Evolutionary conservation across 202 grass and related monocot species (phyloP), one percentile per base, ranked within the genome.

Genomic region (Setaria italica): DNA sequence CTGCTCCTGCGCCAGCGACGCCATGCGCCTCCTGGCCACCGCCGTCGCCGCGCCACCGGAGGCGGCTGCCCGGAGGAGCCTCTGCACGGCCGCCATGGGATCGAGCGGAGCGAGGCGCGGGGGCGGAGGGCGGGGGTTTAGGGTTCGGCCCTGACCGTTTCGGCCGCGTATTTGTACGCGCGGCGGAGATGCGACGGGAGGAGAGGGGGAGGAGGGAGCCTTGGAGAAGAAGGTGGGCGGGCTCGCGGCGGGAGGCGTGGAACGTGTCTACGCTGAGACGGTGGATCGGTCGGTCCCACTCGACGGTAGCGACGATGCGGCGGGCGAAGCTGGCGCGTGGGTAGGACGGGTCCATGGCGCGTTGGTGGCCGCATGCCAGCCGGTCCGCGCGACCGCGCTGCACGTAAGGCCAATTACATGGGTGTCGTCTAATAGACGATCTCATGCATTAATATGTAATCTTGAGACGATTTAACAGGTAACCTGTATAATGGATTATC

Each of bases 51-150:
- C 72, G 2, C 66, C 71, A 7, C 84, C 85, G 19, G 56, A 53
- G 25, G 56, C 69, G 14, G 78, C 68, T n/a, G 88, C 88, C 66
- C 92, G 87, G 79, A 95, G 56, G 21, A 98, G 74, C 6, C 91
- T 85, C 8, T 86, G 82, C 62, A 89, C 56, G 67, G 84, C 88
- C 70, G 89, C 95, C 95, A 97, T 97, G 46, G 73, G 12, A 68
- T 4, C 17, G 25, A 78, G 67, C 11, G 67, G 55, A 54, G 60
- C 16, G 45, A 25, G 46, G 17, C 34, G 59, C 39, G 51, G 74
- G 29, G 47, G 20, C 16, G 59, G 20, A 37, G 39, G 33, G 81
- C 32, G 62, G 78, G 62, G 62, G 25, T 80, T 85, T 82, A 88
- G 89, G 85, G 77, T 81, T 91, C 3, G 76, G 33, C 8, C 76